phyloP scores from a whole-genome alignment of 2,329 filamentous ascomycete genomes.

The Sporothrix luriei region DNA sequence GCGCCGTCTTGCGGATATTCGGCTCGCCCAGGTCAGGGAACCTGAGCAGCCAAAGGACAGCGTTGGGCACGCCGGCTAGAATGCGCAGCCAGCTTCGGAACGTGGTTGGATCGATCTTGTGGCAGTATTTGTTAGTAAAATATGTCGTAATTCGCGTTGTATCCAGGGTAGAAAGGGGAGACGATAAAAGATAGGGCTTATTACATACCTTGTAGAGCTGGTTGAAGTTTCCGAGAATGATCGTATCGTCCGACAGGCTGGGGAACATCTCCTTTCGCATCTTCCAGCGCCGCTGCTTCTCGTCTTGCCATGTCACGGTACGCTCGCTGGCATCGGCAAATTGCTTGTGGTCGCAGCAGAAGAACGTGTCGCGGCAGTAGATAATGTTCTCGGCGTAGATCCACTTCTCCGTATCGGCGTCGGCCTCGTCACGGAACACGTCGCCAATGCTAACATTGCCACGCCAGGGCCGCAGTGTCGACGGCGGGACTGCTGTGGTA shows the following conservation, averaged over 20 bases:
- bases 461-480: constrained; percentile 78
- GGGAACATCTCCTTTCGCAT: constrained; percentile 96
- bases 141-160: not conserved
- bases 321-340: constrained; percentile 69
- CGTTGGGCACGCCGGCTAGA: constrained; percentile 78
- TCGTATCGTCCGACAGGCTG: constrained; percentile 72
- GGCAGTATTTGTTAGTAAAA: constrained; percentile 1
- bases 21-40: constrained; percentile 92
- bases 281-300: constrained; percentile 78
- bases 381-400: constrained; percentile 97
- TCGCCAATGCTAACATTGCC: constrained; percentile 75
- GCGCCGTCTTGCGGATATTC: constrained; percentile 79
- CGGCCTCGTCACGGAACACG: constrained; percentile 65
- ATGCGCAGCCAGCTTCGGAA: constrained; percentile 96
- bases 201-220: constrained; percentile 88
- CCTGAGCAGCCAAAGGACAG: constrained; percentile 91
- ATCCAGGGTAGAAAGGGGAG: not conserved
- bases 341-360: constrained; percentile 95
- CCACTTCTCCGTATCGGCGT: constrained; percentile 75
- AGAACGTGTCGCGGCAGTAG: constrained; percentile 92
- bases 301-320: constrained; percentile 76
- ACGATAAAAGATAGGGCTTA: constrained; percentile 3
- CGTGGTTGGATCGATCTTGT: constrained; percentile 90
- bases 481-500: constrained; percentile 77
- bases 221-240: constrained; percentile 98